Evolutionary conservation across 164 flowering plant genomes (phyloP), one percentile per base, ranked within the genome.

Genomic region (Hamamelis virginiana): DNA sequence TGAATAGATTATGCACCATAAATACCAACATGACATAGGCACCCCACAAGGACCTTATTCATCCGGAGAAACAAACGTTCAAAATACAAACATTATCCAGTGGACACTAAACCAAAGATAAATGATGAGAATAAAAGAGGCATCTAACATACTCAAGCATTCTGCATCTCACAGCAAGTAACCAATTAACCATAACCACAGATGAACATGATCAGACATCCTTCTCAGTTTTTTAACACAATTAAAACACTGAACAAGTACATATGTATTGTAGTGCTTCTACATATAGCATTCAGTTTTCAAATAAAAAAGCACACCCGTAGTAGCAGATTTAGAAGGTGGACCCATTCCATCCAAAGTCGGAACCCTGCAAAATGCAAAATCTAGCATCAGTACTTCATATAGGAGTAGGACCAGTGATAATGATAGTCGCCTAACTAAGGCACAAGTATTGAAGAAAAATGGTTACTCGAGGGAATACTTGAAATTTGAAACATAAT

Each of bases 311-410:
- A 62, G 48, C 69, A 65, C 26, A 45, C 56, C 50, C 22, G 21
- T 48, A 69, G 43, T 60, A 44, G 21, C 38, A 47, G 52, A 26
- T 19, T 81, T 72, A 90, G 85, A 94, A 91, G 69, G 97, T 91
- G 18, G 96, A 74, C 5, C 97, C 98, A 65, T 94, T 94, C 96
- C 96, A 94, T 66, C 98, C 97, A 62, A 93, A 87, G 84, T 81
- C 64, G 62, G 91, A 88, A 58, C 92, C 95, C 96, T 91, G 94
- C 75, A 74, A 67, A 75, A 59, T 9, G 48, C 55, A 26, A 16
- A 21, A 62, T 33, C 41, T 33, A 59, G 45, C 28, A 70, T 74
- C 57, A 70, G n/a, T 6, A 52, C 51, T 12, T 45, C 10, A 11
- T 14, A 26, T 61, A 51, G n/a, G 15, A 46, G 12, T 26, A 75